Percentiles rank a stretch among this genome's conserved stretches.
Evolutionary conservation across 352 stramenopile species (phyloP).

Genomic region (Pythium oligandrum): DNA sequence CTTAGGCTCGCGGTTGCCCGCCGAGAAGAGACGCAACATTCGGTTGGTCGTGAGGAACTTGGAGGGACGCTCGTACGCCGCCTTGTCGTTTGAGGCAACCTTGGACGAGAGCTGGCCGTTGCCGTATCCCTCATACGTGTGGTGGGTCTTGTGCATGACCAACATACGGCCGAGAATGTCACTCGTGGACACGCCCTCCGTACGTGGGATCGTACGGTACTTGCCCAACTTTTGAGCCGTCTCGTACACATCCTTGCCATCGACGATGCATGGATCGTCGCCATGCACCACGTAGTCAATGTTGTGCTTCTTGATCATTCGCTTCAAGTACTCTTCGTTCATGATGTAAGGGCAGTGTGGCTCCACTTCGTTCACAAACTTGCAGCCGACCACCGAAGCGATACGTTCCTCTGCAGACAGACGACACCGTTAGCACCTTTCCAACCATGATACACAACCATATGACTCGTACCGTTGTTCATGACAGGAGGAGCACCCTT

Average conservation of each 20-base stretch:
- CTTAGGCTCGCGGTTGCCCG: conserved; percentile 84
- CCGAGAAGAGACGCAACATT: conserved; percentile 92
- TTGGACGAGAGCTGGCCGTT: conserved; percentile 77
- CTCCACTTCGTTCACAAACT: conserved; percentile 98
- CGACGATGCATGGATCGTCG: conserved; percentile 98
- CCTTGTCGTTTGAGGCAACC: conserved; percentile 42
- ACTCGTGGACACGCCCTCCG: conserved; percentile 96
- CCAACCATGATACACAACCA: background rate
- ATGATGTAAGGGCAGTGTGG: conserved; percentile 98
- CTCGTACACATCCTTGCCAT: conserved; percentile 98
- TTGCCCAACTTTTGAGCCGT: conserved; percentile 94
- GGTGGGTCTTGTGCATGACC: conserved; percentile 93
- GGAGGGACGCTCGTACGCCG: conserved; percentile 64
- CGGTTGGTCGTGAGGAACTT: conserved; percentile 96
- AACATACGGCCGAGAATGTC: conserved; percentile 99
- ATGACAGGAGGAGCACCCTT: conserved; percentile 96
- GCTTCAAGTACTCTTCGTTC: conserved; percentile 97
- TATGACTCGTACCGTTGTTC: conserved; percentile 73
- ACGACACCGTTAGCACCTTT: background rate
- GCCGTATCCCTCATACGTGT: conserved; percentile 77
- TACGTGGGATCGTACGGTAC: conserved; percentile 95
- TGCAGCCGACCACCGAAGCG: conserved; percentile 94
- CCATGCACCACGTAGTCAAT: conserved; percentile 99
- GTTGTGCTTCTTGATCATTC: conserved; percentile 96
- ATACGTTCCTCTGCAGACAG: conserved; percentile 88